These are phyloP conservation scores for Saccharomyces hybrid DNA, from an alignment of 1,139 yeast genomes.

Conservation along the genomic window DNA sequence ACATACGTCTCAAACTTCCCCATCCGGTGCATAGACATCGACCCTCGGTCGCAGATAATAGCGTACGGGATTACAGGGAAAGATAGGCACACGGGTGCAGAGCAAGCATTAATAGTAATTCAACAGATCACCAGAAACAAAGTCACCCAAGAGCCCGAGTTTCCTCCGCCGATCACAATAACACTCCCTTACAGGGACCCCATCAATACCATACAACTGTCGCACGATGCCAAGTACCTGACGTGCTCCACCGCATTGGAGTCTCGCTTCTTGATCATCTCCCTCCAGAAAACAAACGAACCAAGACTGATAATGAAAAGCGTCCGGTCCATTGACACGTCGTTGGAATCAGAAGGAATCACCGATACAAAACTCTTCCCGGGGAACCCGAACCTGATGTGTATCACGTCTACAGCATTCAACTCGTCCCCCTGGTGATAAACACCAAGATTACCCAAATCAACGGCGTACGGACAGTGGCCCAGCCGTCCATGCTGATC, in stretches of 20 bases:
- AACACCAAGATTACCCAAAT: slow-evolving; percentile 42
- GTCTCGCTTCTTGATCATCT: slow-evolving; percentile 67
- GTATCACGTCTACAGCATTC: slow-evolving; percentile 53
- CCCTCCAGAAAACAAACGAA: slow-evolving; percentile 51
- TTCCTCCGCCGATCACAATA: slow-evolving; percentile 51
- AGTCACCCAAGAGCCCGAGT: slow-evolving; percentile 17
- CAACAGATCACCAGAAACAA: slow-evolving; percentile 37
- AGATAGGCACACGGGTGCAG: slow-evolving; percentile 60
- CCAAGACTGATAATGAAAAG: slow-evolving; percentile 70
- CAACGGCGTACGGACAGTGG: slow-evolving; percentile 37
- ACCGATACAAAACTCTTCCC: slow-evolving; percentile 75
- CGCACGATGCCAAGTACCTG: slow-evolving; percentile 59
- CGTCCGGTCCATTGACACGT: slow-evolving; percentile 50
- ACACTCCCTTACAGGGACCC: slow-evolving; percentile 85
- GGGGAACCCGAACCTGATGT: slow-evolving; percentile 45
- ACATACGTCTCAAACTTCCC: slow-evolving; percentile 67
- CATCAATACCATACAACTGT: slow-evolving; percentile 62
- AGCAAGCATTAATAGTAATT: slow-evolving; percentile 71
- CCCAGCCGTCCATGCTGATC: slow-evolving; percentile 48
- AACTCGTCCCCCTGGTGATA: slow-evolving; percentile 51
- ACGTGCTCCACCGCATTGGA: slow-evolving; percentile 82
- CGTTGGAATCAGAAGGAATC: slow-evolving; percentile 77
- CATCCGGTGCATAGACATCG: slow-evolving; percentile 66
- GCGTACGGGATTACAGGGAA: slow-evolving; percentile 81
- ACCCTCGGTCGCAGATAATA: slow-evolving; percentile 55